Evolutionary conservation across 768 basidiomycete genomes (phyloP).

Genomic region (Pulveroboletus ravenelii): DNA sequence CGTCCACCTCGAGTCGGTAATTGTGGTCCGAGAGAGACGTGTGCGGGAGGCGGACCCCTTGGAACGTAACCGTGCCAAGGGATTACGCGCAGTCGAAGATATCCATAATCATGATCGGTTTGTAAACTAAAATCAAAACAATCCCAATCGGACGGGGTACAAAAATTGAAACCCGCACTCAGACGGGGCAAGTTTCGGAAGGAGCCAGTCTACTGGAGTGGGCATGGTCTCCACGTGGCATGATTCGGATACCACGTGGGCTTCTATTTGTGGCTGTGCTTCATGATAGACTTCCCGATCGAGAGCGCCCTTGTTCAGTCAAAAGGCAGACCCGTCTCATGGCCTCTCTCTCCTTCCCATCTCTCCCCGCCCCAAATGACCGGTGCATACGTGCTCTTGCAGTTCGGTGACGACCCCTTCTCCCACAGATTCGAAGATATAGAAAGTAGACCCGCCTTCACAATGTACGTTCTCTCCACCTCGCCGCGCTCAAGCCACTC

Average conservation of each 20-base stretch:
- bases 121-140: no score
- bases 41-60: no score
- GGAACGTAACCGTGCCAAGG: no score
- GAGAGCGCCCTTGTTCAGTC: slow-evolving; percentile 36
- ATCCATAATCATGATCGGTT: no score
- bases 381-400: slow-evolving; percentile 47
- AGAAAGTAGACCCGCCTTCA: slow-evolving; percentile 61
- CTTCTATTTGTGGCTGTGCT: slow-evolving; percentile 27
- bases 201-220: slow-evolving; percentile 11
- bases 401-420: slow-evolving; percentile 63
- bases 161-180: slow-evolving; percentile 9
- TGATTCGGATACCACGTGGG: slow-evolving; percentile 29
- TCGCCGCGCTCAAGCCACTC: not conserved
- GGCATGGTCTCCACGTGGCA: slow-evolving; percentile 34
- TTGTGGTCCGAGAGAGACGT: no score
- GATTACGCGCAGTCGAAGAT: no score
- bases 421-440: slow-evolving; percentile 57
- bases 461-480: slow-evolving; percentile 44
- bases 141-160: not conserved
- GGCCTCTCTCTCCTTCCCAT: slow-evolving; percentile 13
- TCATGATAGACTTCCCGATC: slow-evolving; percentile 35
- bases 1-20: no score
- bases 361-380: slow-evolving; percentile 30
- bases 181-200: not conserved
- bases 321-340: slow-evolving; percentile 27